Base-by-base conservation (phyloP, 2,329 filamentous ascomycete genomes). In the Colletotrichum agaves region DNA sequence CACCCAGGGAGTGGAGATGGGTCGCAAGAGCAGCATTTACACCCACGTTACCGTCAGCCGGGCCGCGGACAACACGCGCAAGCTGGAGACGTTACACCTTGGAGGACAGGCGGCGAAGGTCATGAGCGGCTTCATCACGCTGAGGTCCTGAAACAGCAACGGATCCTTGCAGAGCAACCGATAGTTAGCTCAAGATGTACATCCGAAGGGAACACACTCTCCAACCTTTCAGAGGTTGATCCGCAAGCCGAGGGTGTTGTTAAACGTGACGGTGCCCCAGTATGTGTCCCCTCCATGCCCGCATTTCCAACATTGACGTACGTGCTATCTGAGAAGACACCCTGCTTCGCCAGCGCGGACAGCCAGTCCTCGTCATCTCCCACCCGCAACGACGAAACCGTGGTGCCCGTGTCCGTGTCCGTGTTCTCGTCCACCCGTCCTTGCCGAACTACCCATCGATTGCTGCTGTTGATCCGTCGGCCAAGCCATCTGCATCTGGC, bases 271-370 rank as follows among this genome's bases (percentile, higher is more conserved):
- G 2, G 69, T 71, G 0, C 72, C 72, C 72, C 72, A 73, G 67
- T 67, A 73, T 0, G 72, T 71, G n/a, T n/a, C n/a, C n/a, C n/a
- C 43, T 73, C 71, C 62, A 71, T 71, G 1, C 80, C 80, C 17
- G 76, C 80, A 67, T 82, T 82, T 1, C 79, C 80, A 6, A 83
- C 79, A 59, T 82, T 82, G 39, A 82, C 78, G 63, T 77, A 83
- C 1, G 78, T 81, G 17, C 69, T 73, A 11, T 75, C 72, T 3
- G 70, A 71, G 63, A 81, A 81, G 19, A 79, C 71, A 2, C 77
- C 80, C 39, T 78, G 75, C 33, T 77, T 73, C 2, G 77, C 77
- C 52, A 82, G 65, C 12, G 77, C 78, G 19, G 75, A 43, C 19
- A 82, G 71, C 81, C 80, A 82, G 33, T 82, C 76, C 73, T 80